Conservation (phyloP, 805 yeast species). For the Starmerella powellii region DNA sequence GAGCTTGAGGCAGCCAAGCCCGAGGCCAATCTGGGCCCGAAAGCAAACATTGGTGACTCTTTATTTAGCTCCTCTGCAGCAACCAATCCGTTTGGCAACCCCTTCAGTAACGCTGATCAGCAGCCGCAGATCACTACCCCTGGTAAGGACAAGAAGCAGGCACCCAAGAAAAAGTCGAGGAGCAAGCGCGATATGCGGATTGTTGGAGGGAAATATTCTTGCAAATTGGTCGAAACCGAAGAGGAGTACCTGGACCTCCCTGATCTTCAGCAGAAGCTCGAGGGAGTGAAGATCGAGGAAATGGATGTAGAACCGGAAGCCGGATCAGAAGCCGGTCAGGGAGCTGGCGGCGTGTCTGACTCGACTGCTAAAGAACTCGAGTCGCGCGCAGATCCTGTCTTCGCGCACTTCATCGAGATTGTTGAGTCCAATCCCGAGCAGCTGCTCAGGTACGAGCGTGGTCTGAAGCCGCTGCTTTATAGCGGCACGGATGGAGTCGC, state of each 20-base stretch:
- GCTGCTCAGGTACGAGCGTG: slow-evolving; percentile 71
- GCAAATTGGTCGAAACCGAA: slow-evolving; percentile 59
- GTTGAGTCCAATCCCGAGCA: slow-evolving; percentile 78
- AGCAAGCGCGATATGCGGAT: slow-evolving; percentile 4
- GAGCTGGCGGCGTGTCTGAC: slow-evolving; percentile 12
- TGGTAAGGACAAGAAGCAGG: background rate
- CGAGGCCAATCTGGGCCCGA: slow-evolving; percentile 27
- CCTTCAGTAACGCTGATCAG: too few relatives aligned
- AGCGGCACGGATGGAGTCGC: slow-evolving; percentile 44
- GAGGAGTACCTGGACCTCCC: slow-evolving; percentile 45
- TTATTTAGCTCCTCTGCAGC: slow-evolving; percentile 9
- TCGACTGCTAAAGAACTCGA: slow-evolving; percentile 29
- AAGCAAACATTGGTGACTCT: slow-evolving; percentile 16
- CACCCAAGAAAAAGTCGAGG: slow-evolving; percentile 5
- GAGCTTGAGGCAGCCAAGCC: slow-evolving; percentile 36
- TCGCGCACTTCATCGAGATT: slow-evolving; percentile 63
- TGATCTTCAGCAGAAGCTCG: slow-evolving; percentile 31
- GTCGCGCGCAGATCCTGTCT: slow-evolving; percentile 43
- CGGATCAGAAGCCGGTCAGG: slow-evolving; percentile 11
- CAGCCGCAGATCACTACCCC: background rate
- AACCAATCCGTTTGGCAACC: background rate
- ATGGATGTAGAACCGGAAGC: slow-evolving; percentile 33
- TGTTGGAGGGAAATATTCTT: slow-evolving; percentile 45
- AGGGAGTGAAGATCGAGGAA: slow-evolving; percentile 35
- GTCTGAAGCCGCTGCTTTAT: slow-evolving; percentile 67